Conservation (phyloP, 208 protist genomes). For the Porcisia hertigi region DNA sequence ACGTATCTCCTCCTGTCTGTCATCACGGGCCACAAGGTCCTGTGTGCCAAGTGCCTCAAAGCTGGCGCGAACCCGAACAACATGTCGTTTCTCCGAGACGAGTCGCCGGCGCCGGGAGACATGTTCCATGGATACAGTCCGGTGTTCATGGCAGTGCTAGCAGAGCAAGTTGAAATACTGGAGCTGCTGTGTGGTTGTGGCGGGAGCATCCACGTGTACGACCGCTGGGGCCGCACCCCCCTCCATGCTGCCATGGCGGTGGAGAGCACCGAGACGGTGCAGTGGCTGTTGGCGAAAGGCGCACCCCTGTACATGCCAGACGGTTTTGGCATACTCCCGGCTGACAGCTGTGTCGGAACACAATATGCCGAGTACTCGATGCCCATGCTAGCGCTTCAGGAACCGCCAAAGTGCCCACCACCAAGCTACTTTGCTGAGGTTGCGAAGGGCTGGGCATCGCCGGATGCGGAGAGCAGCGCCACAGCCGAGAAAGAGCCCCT, state of each 20-base stretch:
- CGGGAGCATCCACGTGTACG: slow-evolving; percentile 81
- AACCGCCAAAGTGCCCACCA: slow-evolving; percentile 30
- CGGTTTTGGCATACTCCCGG: slow-evolving; percentile 48
- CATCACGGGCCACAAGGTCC: slow-evolving; percentile 68
- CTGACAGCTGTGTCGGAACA: slow-evolving; percentile 43
- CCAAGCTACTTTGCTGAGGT: slow-evolving; percentile 34
- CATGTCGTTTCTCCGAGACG: slow-evolving; percentile 77
- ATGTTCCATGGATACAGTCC: slow-evolving; percentile 91
- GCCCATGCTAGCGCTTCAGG: slow-evolving; percentile 57
- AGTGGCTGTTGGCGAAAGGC: slow-evolving; percentile 77
- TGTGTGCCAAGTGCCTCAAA: slow-evolving; percentile 71
- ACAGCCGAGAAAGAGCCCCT: slow-evolving; percentile 8
- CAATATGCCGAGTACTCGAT: slow-evolving; percentile 58
- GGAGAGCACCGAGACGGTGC: slow-evolving; percentile 62
- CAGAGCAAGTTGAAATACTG: slow-evolving; percentile 73
- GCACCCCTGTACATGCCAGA: slow-evolving; percentile 74
- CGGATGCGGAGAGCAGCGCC: slow-evolving; percentile 13
- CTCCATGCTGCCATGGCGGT: slow-evolving; percentile 83
- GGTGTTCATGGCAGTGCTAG: slow-evolving; percentile 82
- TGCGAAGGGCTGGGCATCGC: slow-evolving; percentile 11
- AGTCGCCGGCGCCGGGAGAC: slow-evolving; percentile 51
- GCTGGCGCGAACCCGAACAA: slow-evolving; percentile 87
- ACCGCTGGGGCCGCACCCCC: slow-evolving; percentile 87
- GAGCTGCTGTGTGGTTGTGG: slow-evolving; percentile 63
- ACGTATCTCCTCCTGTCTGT: slow-evolving; percentile 82